phyloP scores from a whole-genome alignment of 176 grass and related monocot species.

The Canna indica region DNA sequence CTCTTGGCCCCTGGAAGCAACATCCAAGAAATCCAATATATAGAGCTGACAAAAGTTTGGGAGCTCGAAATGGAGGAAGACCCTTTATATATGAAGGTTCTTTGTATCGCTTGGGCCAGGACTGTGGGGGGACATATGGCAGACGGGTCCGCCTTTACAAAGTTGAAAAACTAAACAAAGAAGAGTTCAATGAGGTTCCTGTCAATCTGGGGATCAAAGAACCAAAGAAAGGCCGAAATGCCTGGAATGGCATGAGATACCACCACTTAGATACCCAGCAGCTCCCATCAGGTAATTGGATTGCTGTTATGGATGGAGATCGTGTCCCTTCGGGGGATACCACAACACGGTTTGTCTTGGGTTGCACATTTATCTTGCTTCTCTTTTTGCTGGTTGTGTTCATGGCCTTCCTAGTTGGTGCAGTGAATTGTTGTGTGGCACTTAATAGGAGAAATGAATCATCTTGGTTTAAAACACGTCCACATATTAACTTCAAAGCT shows the following conservation, averaged over 20 bases:
- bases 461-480: conserved; percentile 36
- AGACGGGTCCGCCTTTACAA: conserved; percentile 57
- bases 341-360: conserved; percentile 46
- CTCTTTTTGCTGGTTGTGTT: conserved; percentile 41
- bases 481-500: conserved; percentile 57
- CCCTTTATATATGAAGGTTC: conserved; percentile 75
- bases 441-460: conserved; percentile 44
- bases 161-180: conserved; percentile 82
- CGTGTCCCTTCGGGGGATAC: conserved; percentile 86
- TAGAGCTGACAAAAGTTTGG: conserved; percentile 81
- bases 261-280: conserved; percentile 84
- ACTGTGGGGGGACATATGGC: conserved; percentile 85
- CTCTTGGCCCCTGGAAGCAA: conserved; percentile 85
- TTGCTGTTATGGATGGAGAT: conserved; percentile 93
- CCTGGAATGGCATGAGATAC: conserved; percentile 96
- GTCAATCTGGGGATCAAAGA: conserved; percentile 62
- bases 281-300: conserved; percentile 74
- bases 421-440: conserved; percentile 38
- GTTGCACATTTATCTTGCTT: conserved; percentile 40
- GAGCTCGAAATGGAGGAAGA: conserved; percentile 86
- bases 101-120: conserved; percentile 84
- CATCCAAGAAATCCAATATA: conserved; percentile 92
- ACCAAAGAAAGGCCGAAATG: conserved; percentile 81
- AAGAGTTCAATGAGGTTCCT: conserved; percentile 78
- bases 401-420: conserved; percentile 55